These are phyloP conservation scores for Cinchona pubescens DNA, from an alignment of 257 asterid species.

Conservation along the genomic window DNA sequence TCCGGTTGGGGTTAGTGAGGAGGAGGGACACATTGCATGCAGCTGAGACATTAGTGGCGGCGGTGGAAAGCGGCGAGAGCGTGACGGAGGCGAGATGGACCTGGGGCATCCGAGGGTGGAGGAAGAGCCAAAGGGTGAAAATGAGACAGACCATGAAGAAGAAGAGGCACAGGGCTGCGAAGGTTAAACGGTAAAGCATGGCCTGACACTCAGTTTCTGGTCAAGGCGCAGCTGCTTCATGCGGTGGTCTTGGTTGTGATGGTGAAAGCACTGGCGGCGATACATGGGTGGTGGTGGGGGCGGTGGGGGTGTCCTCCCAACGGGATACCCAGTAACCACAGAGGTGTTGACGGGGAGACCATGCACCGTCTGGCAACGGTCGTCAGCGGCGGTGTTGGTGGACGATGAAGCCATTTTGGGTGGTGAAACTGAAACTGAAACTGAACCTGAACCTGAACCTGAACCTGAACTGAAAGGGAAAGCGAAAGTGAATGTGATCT, in stretches of 20 bases:
- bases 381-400: constrained; percentile 9
- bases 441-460: background rate
- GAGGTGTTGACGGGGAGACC: background rate
- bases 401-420: constrained; percentile 4
- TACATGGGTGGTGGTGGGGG: constrained; percentile 4
- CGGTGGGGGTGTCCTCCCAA: background rate
- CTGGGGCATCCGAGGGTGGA: constrained; percentile 33
- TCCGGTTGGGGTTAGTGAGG: constrained; percentile 41
- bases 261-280: constrained; percentile 17
- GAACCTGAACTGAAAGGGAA: no score
- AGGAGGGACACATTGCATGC: constrained; percentile 33
- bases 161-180: constrained; percentile 5
- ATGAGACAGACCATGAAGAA: constrained; percentile 9
- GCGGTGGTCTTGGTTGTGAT: constrained; percentile 6
- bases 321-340: background rate
- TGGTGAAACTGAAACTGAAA: background rate
- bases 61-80: constrained; percentile 17
- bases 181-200: constrained; percentile 12
- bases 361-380: background rate
- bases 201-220: background rate
- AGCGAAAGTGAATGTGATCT: no score
- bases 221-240: constrained; percentile 16
- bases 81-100: constrained; percentile 30
- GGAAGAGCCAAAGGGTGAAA: constrained; percentile 20
- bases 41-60: constrained; percentile 21